A percentile compares a stretch with the other conserved stretches of the same genome.
Evolutionary conservation across 768 basidiomycete genomes (phyloP).

Genomic region (Arthromyces matolae): DNA sequence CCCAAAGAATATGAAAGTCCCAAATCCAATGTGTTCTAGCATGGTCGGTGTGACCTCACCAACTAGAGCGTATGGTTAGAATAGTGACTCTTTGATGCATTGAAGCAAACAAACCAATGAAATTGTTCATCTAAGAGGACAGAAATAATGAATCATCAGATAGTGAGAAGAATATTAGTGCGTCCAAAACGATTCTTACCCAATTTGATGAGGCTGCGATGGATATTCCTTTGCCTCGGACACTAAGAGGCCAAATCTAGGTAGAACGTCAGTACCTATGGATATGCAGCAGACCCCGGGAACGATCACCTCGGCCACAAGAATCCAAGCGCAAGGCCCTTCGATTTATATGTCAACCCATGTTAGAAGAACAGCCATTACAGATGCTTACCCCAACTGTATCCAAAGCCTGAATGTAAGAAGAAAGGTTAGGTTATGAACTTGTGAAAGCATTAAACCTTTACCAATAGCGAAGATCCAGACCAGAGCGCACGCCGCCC

Average conservation of each 20-base stretch:
- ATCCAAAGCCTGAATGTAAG: conserved; percentile 55
- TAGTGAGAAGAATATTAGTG: too few relatives aligned
- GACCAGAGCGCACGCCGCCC: conserved; percentile 65
- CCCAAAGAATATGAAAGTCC: conserved; percentile 77
- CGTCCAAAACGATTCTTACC: too few relatives aligned
- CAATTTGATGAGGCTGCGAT: conserved; percentile 77
- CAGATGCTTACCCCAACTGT: conserved; percentile 56
- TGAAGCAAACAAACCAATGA: conserved; percentile 47
- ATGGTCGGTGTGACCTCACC: conserved; percentile 64
- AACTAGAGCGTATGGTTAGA: not conserved
- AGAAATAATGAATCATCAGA: not conserved
- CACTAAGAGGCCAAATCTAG: conserved; percentile 63
- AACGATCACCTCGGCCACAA: conserved; percentile 54
- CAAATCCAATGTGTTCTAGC: conserved; percentile 59
- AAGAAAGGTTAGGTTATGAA: not conserved
- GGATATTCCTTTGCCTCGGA: conserved; percentile 72
- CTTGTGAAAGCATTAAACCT: not conserved
- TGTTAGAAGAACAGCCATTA: not conserved
- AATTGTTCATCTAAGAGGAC: conserved; percentile 63
- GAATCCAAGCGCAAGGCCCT: conserved; percentile 72
- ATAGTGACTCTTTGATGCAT: not conserved
- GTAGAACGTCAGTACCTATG: not conserved
- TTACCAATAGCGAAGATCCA: conserved; percentile 72
- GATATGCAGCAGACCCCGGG: too few relatives aligned
- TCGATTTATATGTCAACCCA: not conserved